A percentile compares a stretch with the other conserved stretches of the same genome.
These are phyloP conservation scores for Coemansia umbellata DNA, from an alignment of 192 early-diverging fungal genomes.

Conservation along the genomic window DNA sequence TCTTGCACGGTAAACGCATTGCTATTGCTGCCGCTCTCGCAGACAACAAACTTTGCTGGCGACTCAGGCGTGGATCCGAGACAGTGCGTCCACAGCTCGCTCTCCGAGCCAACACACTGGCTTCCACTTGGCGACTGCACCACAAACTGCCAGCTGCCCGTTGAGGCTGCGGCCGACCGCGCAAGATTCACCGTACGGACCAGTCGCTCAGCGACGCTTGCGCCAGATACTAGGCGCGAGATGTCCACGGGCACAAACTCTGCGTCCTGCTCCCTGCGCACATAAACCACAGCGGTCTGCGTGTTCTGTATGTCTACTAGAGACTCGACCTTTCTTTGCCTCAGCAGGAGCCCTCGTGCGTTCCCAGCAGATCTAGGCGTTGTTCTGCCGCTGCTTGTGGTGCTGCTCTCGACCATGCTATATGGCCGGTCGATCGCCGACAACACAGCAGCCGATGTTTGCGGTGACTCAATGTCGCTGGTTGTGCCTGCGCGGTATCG, in stretches of 20 bases:
- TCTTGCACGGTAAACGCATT: too few species aligned
- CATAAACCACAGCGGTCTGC: slow-evolving; percentile 4
- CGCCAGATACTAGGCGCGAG: slow-evolving; percentile 10
- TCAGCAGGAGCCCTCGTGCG: not conserved
- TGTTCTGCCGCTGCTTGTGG: slow-evolving; percentile 12
- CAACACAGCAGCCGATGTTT: slow-evolving; percentile 6
- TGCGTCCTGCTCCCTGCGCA: slow-evolving; percentile 3
- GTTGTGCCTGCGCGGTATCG: slow-evolving; percentile 47
- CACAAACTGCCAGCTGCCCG: slow-evolving; percentile 4
- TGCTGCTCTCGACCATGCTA: slow-evolving; percentile 48
- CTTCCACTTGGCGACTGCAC: not conserved
- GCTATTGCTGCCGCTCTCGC: not conserved
- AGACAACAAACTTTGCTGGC: slow-evolving; percentile 14
- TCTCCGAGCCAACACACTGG: slow-evolving; percentile 6
- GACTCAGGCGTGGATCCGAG: slow-evolving; percentile 1
- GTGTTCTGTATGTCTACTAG: not conserved
- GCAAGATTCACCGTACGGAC: not conserved
- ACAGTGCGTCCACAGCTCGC: slow-evolving; percentile 24
- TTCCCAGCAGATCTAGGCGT: slow-evolving; percentile 3
- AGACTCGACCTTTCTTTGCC: not conserved
- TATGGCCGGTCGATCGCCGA: slow-evolving; percentile 22
- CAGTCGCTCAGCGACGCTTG: slow-evolving; percentile 14
- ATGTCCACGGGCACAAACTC: slow-evolving; percentile 15
- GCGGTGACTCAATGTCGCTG: slow-evolving; percentile 47
- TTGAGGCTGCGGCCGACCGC: not conserved